phyloP scores from a whole-genome alignment of 2,329 filamentous ascomycete genomes.

The Talaromyces islandicus region DNA sequence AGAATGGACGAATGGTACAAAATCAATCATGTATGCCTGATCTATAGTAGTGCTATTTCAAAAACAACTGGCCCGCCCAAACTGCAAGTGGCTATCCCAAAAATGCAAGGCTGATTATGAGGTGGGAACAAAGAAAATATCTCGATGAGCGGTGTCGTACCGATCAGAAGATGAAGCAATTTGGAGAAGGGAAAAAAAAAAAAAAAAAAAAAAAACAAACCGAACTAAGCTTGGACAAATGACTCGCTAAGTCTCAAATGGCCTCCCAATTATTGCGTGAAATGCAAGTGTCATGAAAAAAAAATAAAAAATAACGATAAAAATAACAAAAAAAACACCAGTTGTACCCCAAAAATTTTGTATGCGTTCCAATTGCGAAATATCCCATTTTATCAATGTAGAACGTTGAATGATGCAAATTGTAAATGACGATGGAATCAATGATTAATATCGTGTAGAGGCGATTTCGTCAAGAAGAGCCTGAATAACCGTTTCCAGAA shows the following conservation, averaged over 20 bases:
- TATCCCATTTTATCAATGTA: neutral
- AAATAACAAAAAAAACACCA: neutral
- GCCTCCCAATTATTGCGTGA: constrained; percentile 7
- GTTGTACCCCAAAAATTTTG: neutral
- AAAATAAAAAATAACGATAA: neutral
- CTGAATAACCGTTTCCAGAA: neutral
- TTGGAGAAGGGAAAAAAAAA: neutral
- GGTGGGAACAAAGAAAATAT: neutral
- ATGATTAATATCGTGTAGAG: constrained; percentile 1
- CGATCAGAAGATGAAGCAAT: neutral
- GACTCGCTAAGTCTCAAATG: constrained; percentile 8
- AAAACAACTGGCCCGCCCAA: constrained; percentile 1
- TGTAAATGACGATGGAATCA: neutral
- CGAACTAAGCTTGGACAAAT: neutral
- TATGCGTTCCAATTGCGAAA: neutral
- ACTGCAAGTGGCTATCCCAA: neutral
- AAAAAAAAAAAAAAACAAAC: neutral
- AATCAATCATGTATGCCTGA: neutral
- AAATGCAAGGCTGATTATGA: neutral
- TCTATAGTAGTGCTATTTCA: neutral
- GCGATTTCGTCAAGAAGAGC: constrained; percentile 5
- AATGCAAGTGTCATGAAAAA: constrained; percentile 5
- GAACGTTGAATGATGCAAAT: neutral
- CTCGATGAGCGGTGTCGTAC: neutral
- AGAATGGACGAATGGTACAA: neutral